These are phyloP conservation scores for Citropsis articulata DNA, from an alignment of 345 rosid species.

Conservation along the genomic window DNA sequence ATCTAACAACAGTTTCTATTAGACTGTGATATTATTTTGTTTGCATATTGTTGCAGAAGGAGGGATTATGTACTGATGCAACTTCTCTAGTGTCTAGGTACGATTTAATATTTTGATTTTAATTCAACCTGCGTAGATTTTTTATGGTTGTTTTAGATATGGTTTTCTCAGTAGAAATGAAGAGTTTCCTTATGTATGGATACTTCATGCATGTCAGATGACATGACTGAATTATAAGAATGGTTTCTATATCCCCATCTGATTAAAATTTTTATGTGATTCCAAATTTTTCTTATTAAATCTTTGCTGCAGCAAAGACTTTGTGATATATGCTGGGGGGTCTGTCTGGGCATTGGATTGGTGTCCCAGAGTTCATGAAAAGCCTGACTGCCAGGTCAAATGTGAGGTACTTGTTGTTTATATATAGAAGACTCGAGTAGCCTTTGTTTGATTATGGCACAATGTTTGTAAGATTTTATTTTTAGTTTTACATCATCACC, in stretches of 20 bases:
- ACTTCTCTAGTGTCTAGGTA: slow-evolving; percentile 44
- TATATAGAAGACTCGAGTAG: background rate
- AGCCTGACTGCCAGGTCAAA: slow-evolving; percentile 43
- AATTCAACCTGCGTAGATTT: background rate
- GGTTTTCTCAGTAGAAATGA: background rate
- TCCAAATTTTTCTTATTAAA: background rate
- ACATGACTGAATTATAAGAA: background rate
- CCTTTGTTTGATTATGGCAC: background rate
- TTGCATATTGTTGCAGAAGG: slow-evolving; percentile 27
- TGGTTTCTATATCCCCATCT: background rate
- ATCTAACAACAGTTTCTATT: background rate
- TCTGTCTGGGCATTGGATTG: slow-evolving; percentile 93
- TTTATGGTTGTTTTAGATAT: background rate
- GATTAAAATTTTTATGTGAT: background rate
- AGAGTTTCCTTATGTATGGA: background rate
- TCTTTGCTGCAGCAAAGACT: slow-evolving; percentile 68
- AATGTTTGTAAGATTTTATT: background rate
- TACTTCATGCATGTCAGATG: background rate
- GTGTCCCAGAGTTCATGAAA: slow-evolving; percentile 68
- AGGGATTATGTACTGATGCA: slow-evolving; percentile 13
- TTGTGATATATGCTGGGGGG: slow-evolving; percentile 80
- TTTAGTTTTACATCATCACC: background rate
- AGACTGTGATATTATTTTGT: background rate
- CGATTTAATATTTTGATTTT: background rate
- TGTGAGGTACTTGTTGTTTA: slow-evolving; percentile 53